Conservation (phyloP, 2,329 filamentous ascomycete species). For the Penicillium hordei region DNA sequence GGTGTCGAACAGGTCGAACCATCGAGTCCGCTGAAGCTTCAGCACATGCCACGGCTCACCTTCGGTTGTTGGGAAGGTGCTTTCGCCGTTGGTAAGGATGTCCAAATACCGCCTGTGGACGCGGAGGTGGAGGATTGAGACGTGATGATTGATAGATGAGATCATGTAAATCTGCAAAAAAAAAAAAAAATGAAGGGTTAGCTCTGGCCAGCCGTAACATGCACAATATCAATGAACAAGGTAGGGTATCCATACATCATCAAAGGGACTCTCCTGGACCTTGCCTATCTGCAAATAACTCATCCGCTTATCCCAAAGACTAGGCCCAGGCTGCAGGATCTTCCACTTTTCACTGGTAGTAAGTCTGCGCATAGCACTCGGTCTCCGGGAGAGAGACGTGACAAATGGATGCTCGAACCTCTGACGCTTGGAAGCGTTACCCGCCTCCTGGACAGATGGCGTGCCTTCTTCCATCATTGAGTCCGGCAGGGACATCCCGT, state of each 20-base stretch:
- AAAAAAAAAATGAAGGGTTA: constrained; percentile 5
- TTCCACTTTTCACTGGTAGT: constrained; percentile 55
- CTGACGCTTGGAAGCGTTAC: constrained; percentile 41
- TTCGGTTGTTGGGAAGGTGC: constrained; percentile 24
- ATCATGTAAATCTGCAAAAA: constrained; percentile 57
- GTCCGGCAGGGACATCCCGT: constrained; percentile 31
- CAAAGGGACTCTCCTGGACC: constrained; percentile 46
- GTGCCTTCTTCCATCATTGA: constrained; percentile 28
- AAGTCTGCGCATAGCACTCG: constrained; percentile 42
- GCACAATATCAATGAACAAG: not conserved
- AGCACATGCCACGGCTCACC: constrained; percentile 53
- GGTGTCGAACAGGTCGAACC: constrained; percentile 59
- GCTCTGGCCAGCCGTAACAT: not conserved
- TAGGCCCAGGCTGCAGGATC: constrained; percentile 50
- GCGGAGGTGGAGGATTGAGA: constrained; percentile 59
- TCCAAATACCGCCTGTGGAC: constrained; percentile 58
- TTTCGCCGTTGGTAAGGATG: constrained; percentile 51
- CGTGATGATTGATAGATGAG: constrained; percentile 63
- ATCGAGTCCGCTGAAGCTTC: constrained; percentile 55
- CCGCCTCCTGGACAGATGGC: constrained; percentile 26
- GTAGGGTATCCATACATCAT: constrained; percentile 52
- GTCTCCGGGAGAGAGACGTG: constrained; percentile 31
- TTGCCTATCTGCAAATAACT: constrained; percentile 59
- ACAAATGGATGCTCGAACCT: constrained; percentile 37
- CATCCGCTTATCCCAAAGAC: constrained; percentile 58